Evolutionary conservation across 148 eudicot genomes (phyloP), one percentile per base, ranked within the genome.

Genomic region (Polygonum maritimum): DNA sequence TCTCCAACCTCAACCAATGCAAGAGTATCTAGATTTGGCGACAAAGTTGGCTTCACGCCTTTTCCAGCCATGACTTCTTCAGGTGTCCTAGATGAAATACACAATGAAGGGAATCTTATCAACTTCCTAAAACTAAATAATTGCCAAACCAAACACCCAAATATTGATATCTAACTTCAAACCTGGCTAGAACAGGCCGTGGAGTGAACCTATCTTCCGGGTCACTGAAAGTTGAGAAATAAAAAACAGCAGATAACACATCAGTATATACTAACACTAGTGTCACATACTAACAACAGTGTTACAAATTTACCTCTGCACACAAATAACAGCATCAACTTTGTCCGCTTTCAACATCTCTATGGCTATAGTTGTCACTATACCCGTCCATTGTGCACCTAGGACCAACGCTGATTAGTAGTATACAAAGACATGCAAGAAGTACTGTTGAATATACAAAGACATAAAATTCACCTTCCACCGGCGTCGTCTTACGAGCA

Each of bases 371-470:
- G 98, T 92, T 21, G 98, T 95, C 62, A 95, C 97, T 82, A 95
- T 92, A 74, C 98, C 97, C 47, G 98, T 95, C 98, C 98, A 94
- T 75, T 94, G 98, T 69, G 98, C 98, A 78, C 97, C 98, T 94
- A 79, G 57, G 21, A 67, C 19, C 21, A 67, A 35, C 71, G 16
- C n/a, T 19, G 19, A 65, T 38, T 63, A 63, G 5, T 4, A 63
- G 33, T 33, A 26, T 26, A n/a, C n/a, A n/a, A n/a, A n/a, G n/a
- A n/a, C n/a, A 0, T 67, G 71, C 6, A 18, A 67, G 41, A 67
- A 36, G 71, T 16, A 1, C 71, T 16, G 3, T 14, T 31, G 10
- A 36, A 26, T n/a, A 26, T 26, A 26, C 31, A 26, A 40, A 40
- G 57, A 21, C 55, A 73, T 4, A 47, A 39, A 48, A 21, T 13